Conservation (phyloP, 208 protist genomes). For the Acanthamoeba triangularis region DNA sequence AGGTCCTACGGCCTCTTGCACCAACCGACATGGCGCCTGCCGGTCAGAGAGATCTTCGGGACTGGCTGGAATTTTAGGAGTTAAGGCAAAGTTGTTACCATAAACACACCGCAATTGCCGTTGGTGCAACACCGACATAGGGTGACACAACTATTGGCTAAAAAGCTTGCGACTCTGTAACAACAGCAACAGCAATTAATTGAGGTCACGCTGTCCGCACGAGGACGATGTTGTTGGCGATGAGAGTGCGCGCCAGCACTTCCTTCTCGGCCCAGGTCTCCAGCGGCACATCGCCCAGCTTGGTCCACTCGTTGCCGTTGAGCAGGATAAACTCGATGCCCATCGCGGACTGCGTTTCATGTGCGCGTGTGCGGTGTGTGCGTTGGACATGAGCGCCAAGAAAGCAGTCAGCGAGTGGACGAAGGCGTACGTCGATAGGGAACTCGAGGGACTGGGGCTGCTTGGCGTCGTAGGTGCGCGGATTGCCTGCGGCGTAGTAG, state of each 20-base stretch:
- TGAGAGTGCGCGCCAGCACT: background rate
- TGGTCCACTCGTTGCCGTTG: constrained; percentile 8
- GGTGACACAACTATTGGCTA: no score
- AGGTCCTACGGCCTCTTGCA: no score
- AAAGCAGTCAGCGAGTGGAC: background rate
- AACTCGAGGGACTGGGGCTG: constrained; percentile 23
- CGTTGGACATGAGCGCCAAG: no score
- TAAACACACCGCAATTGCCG: no score
- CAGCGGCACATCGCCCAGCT: constrained; percentile 13
- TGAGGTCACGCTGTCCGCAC: background rate
- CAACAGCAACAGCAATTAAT: no score
- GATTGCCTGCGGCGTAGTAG: constrained; percentile 27
- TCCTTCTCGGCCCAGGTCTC: constrained; percentile 12
- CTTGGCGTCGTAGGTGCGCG: constrained; percentile 27
- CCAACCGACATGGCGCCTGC: no score
- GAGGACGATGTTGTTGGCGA: background rate
- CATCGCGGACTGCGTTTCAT: background rate
- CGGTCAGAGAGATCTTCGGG: no score
- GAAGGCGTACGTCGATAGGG: background rate
- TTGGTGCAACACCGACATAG: no score
- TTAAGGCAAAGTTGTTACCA: no score
- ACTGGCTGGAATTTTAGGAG: no score
- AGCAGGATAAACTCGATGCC: constrained; percentile 10
- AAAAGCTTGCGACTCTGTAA: no score
- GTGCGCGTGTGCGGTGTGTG: no score